Conservation (phyloP, 23 red algal genomes). For the Cyanidium caldarium region DNA sequence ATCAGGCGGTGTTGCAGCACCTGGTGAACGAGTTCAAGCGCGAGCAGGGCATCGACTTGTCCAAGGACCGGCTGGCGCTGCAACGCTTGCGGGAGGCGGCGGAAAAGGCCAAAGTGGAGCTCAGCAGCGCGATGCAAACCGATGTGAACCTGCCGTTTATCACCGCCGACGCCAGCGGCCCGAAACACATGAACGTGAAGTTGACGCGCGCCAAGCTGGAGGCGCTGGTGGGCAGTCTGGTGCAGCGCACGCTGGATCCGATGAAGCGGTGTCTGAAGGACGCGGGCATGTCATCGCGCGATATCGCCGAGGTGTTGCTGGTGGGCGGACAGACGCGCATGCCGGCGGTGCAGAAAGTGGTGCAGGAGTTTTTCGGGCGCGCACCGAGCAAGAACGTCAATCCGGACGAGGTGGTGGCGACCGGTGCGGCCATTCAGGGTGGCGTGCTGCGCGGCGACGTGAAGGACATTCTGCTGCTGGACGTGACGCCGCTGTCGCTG, state of each 20-base stretch:
- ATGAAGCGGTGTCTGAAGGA: conserved; percentile 96
- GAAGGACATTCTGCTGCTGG: conserved; percentile 46
- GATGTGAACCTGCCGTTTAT: conserved; percentile 99
- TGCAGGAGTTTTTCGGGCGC: conserved; percentile 87
- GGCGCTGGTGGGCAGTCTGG: conserved; percentile 71
- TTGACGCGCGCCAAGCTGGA: conserved; percentile 95
- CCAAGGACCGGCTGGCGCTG: conserved; percentile 68
- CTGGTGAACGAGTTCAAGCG: conserved; percentile 94
- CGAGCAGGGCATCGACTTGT: conserved; percentile 93
- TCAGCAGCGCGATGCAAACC: conserved; percentile 84
- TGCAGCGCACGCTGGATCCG: conserved; percentile 70
- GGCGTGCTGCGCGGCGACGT: conserved; percentile 79
- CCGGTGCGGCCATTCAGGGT: conserved; percentile 96
- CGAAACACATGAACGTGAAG: conserved; percentile 97
- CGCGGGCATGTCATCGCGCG: conserved; percentile 50
- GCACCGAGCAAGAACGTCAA: conserved; percentile 93
- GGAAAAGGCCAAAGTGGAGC: conserved; percentile 95
- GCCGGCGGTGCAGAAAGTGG: conserved; percentile 55
- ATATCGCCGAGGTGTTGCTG: conserved; percentile 86
- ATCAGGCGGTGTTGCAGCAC: conserved; percentile 67
- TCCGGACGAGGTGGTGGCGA: conserved; percentile 97
- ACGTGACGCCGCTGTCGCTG: conserved; percentile 50
- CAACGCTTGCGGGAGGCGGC: conserved; percentile 93
- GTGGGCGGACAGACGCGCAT: conserved; percentile 96
- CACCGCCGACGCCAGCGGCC: conserved; percentile 82